These are phyloP conservation scores for Drosera spatulata DNA, from an alignment of 179 eudicot species.

Conservation along the genomic window DNA sequence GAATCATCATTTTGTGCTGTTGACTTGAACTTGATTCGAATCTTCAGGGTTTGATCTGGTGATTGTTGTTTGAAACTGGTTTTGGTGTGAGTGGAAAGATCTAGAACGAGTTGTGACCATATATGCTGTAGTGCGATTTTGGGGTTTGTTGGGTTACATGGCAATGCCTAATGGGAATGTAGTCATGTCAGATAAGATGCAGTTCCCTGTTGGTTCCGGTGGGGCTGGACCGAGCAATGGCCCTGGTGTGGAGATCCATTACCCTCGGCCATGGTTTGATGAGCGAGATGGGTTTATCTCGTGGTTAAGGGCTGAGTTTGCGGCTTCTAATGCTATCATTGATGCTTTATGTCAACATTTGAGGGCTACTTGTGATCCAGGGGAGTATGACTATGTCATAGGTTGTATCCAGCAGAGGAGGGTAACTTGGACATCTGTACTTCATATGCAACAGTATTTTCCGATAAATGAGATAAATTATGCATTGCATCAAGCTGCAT, in stretches of 20 bases:
- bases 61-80: background rate
- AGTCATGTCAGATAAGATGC: constrained; percentile 37
- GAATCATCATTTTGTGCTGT: background rate
- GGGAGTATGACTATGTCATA: constrained; percentile 48
- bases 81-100: background rate
- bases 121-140: constrained; percentile 4
- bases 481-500: constrained; percentile 42
- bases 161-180: constrained; percentile 45
- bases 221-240: constrained; percentile 3
- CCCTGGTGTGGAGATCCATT: constrained; percentile 10
- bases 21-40: background rate
- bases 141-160: constrained; percentile 15
- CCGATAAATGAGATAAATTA: constrained; percentile 32
- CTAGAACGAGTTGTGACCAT: background rate
- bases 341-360: constrained; percentile 51
- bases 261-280: constrained; percentile 37
- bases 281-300: constrained; percentile 45
- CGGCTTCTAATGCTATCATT: constrained; percentile 60
- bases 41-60: background rate
- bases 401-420: constrained; percentile 46
- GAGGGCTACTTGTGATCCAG: constrained; percentile 34
- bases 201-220: constrained; percentile 13
- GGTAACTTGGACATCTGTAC: constrained; percentile 41
- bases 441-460: constrained; percentile 60
- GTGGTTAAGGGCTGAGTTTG: constrained; percentile 57